A percentile compares a stretch with the other conserved stretches of the same genome.
Conservation (phyloP, 2,329 filamentous ascomycete species). For the Fusarium pseudocircinatum region DNA sequence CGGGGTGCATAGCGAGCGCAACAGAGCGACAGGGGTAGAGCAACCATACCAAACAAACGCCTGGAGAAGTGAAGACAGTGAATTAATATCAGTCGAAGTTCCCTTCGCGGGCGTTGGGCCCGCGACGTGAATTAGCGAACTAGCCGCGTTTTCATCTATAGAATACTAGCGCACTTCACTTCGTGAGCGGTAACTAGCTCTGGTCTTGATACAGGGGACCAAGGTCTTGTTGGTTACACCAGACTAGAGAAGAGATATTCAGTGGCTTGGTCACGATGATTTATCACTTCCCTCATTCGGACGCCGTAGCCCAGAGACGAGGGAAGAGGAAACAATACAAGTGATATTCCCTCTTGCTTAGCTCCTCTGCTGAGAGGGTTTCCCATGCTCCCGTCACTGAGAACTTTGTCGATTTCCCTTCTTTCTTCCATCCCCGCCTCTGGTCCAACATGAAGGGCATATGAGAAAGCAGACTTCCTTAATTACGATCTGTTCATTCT, state of each 20-base stretch:
- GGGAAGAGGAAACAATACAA: background rate
- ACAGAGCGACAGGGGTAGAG: background rate
- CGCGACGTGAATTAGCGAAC: too few relatives aligned
- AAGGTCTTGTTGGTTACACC: rapidly evolving
- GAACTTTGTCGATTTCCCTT: background rate
- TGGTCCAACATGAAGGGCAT: background rate
- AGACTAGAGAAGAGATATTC: rapidly evolving
- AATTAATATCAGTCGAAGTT: rapidly evolving
- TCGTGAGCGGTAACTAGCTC: background rate
- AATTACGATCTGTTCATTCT: too few relatives aligned
- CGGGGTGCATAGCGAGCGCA: rapidly evolving
- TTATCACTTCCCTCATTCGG: too few relatives aligned
- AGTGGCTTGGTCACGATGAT: background rate
- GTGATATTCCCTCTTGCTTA: background rate
- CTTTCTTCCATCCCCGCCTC: too few relatives aligned
- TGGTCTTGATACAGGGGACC: rapidly evolving
- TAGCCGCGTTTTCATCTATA: rapidly evolving
- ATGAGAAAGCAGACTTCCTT: too few relatives aligned
- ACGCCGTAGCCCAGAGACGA: rapidly evolving
- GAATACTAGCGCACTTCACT: rapidly evolving
- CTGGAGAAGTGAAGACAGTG: rapidly evolving
- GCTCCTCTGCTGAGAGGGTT: background rate
- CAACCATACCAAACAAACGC: rapidly evolving
- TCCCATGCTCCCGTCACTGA: rapidly evolving
- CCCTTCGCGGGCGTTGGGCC: rapidly evolving